A percentile compares a stretch with the other conserved stretches of the same genome.
Conservation (phyloP, 1,284 basidiomycete species). For the Leccinum proliferum region DNA sequence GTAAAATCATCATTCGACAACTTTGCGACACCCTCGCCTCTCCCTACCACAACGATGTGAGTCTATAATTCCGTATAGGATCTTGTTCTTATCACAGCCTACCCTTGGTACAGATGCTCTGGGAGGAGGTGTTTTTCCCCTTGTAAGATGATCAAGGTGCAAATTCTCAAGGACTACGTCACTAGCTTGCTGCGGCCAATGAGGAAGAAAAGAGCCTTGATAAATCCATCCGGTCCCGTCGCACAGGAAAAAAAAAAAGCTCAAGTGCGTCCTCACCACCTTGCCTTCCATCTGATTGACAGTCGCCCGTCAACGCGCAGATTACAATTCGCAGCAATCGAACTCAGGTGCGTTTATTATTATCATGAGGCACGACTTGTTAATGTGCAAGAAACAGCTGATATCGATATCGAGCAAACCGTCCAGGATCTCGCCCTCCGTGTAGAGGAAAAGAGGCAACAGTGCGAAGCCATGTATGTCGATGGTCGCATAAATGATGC, state of each 20-base stretch:
- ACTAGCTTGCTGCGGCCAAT: background rate
- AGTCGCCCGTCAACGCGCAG: background rate
- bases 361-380: too few species aligned
- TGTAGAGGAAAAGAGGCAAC: too few species aligned
- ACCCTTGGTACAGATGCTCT: background rate
- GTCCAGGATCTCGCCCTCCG: too few species aligned
- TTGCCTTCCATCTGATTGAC: background rate
- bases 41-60: background rate
- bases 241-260: background rate
- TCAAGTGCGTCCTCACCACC: background rate
- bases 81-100: background rate
- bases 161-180: background rate
- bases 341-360: background rate
- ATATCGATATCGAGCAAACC: too few species aligned
- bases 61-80: background rate
- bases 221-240: background rate
- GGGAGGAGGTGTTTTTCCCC: background rate
- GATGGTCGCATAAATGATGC: too few species aligned
- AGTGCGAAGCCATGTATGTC: too few species aligned
- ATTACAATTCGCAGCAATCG: background rate
- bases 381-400: too few species aligned
- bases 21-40: background rate
- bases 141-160: background rate
- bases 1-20: background rate
- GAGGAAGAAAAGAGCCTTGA: background rate